Percentiles rank a stretch among this genome's conserved stretches.
phyloP scores from a whole-genome alignment of 1,284 basidiomycete species.

The Fomes fomentarius region DNA sequence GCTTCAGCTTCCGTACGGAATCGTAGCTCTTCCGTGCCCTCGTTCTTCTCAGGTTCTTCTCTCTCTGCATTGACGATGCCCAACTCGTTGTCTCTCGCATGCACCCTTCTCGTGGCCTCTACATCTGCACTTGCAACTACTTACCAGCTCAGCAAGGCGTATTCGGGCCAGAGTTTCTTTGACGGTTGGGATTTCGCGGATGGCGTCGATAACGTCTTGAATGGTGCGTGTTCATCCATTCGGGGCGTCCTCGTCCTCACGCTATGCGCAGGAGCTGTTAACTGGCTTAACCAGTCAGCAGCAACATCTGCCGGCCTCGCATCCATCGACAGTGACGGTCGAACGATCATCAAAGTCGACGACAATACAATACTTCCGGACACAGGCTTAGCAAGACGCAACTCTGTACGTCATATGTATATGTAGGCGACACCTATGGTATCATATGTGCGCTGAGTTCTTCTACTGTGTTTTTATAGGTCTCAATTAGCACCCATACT shows the following conservation, averaged over 20 bases:
- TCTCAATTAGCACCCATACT: conserved; percentile 52
- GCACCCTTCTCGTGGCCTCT: background rate
- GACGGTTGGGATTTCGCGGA: conserved; percentile 59
- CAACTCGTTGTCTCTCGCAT: too few relatives aligned
- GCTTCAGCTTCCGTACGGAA: too few relatives aligned
- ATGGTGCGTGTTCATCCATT: conserved; percentile 24
- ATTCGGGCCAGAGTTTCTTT: conserved; percentile 52
- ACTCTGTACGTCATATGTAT: conserved; percentile 69
- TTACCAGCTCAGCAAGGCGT: conserved; percentile 30
- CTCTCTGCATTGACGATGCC: too few relatives aligned
- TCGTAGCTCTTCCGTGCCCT: too few relatives aligned
- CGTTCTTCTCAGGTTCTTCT: too few relatives aligned
- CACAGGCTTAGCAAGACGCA: conserved; percentile 63
- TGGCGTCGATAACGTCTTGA: conserved; percentile 52
- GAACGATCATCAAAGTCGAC: conserved; percentile 70
- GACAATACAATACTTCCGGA: conserved; percentile 44
- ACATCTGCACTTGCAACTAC: conserved; percentile 5
- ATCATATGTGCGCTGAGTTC: background rate
- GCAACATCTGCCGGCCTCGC: conserved; percentile 52
- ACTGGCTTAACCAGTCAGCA: conserved; percentile 33
- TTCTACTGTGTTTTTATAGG: conserved; percentile 32
- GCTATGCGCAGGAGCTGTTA: conserved; percentile 26
- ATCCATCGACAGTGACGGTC: conserved; percentile 51
- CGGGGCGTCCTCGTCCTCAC: background rate
- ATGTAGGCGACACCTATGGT: too few relatives aligned